Evolutionary conservation across 164 flowering plant genomes (phyloP).

Genomic region (Macadamia tetraphylla): DNA sequence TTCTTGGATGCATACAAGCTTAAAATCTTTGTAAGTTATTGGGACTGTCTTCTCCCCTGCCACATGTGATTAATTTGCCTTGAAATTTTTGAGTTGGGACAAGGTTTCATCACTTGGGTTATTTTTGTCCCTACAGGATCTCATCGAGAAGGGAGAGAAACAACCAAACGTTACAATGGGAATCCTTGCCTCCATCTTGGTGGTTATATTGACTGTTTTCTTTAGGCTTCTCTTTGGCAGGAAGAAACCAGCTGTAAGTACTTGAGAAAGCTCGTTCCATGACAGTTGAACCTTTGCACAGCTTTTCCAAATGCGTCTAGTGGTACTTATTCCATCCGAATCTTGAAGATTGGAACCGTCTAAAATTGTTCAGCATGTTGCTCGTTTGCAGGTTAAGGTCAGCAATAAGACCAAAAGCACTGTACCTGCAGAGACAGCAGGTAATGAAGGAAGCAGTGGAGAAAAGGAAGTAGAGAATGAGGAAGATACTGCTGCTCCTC

Average conservation of each 20-base stretch:
- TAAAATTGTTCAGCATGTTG: too few relatives aligned
- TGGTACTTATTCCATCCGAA: not conserved
- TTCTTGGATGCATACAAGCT: conserved; percentile 57
- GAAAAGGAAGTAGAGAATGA: conserved; percentile 37
- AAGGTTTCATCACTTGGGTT: too few relatives aligned
- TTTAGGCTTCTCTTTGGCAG: conserved; percentile 71
- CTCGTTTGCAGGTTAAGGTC: conserved; percentile 22
- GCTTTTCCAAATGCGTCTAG: not conserved
- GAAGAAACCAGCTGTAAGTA: conserved; percentile 60
- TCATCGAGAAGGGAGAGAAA: conserved; percentile 77
- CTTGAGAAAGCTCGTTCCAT: not conserved
- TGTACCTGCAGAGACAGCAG: conserved; percentile 19
- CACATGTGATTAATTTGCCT: too few relatives aligned
- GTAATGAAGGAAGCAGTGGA: conserved; percentile 26
- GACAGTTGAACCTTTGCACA: not conserved
- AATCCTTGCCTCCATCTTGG: conserved; percentile 43
- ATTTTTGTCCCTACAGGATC: conserved; percentile 42
- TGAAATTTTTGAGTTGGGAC: not conserved
- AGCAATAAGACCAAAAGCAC: conserved; percentile 10
- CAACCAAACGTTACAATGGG: conserved; percentile 89
- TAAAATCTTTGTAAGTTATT: conserved; percentile 54
- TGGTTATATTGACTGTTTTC: conserved; percentile 45
- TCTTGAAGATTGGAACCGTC: too few relatives aligned
- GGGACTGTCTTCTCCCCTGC: not conserved
- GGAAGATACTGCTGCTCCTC: conserved; percentile 41